Evolutionary conservation across 139 green algal species (phyloP).

Genomic region (Auxenochlorella pyrenoidosa): DNA sequence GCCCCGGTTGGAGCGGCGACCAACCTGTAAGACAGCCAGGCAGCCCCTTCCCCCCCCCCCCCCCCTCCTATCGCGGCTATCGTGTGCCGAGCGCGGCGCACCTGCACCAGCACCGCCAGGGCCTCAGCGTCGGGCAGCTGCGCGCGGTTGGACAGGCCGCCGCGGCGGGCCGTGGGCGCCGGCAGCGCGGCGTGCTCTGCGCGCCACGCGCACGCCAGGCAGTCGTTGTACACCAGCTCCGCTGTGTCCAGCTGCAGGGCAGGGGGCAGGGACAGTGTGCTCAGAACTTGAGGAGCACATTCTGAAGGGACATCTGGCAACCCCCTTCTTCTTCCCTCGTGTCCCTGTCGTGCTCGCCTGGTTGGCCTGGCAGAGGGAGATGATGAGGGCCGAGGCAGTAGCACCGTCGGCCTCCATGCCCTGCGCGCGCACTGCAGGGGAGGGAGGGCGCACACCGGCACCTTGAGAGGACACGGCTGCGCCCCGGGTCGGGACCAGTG

Average conservation of each 20-base stretch:
- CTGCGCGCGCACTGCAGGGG: constrained; percentile 37
- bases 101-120: constrained; percentile 47
- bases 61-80: too few species aligned
- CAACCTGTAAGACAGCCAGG: too few species aligned
- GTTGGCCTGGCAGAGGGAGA: constrained; percentile 54
- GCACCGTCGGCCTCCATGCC: constrained; percentile 34
- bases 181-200: neutral
- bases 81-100: neutral
- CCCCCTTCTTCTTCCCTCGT: too few species aligned
- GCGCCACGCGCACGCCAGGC: constrained; percentile 43
- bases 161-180: neutral
- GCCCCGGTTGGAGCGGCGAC: too few species aligned
- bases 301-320: too few species aligned
- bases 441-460: neutral
- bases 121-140: constrained; percentile 48
- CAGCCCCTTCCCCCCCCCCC: too few species aligned
- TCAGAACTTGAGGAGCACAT: too few species aligned
- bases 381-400: constrained; percentile 62
- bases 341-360: constrained; percentile 13
- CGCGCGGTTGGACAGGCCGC: constrained; percentile 41
- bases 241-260: constrained; percentile 8
- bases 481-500: too few species aligned
- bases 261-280: too few species aligned
- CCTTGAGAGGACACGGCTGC: neutral
- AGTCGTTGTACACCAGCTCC: constrained; percentile 54